Base-by-base conservation (phyloP, 805 yeast genomes). In the Sugiyamaella marilandica region DNA sequence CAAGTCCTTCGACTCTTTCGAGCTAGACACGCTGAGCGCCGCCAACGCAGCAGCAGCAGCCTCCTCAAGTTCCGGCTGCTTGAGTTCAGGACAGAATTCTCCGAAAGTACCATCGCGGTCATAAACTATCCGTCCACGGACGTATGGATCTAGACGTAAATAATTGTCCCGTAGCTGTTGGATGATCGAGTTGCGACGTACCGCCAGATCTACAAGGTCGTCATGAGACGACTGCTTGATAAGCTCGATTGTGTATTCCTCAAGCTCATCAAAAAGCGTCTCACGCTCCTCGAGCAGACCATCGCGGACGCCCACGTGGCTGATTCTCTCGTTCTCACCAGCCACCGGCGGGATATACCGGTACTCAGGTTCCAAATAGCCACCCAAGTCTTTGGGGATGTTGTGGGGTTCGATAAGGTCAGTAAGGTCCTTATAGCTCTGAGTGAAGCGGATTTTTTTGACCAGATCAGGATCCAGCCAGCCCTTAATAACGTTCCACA, bases 381-480 rank as follows among this genome's bases (percentile, higher is more conserved):
- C 98, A 11, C 96, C 97, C 53, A 90, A 68, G 37, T 77, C 80
- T 56, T 74, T 71, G 26, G 95, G 90, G 56, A 94, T 76, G 62
- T 79, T 74, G 26, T 79, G 72, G 26, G 70, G 64, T 45, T 79
- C 82, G 39, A 94, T 81, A 66, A 73, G 81, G 59, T 84, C 75
- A 41, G 73, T 74, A 62, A 92, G 70, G 52, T 92, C 97, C 52
- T 81, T 78, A 16, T 73, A 66, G 59, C 74, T 74, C 64, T 85
- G 85, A 19, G 96, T 87, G 71, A 92, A 94, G 45, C 80, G 79
- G 62, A 94, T 88, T 70, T 92, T 92, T 16, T 91, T 77, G 0
- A 96, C 96, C 51, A 92, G 97, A 24, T 87, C 97, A 1, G 98
- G 98, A 66, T 94, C 98, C 52, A 92, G 74, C 98, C 97, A 92